phyloP scores from a whole-genome alignment of 2,329 filamentous ascomycete genomes.

The Sclerotinia glacialis region DNA sequence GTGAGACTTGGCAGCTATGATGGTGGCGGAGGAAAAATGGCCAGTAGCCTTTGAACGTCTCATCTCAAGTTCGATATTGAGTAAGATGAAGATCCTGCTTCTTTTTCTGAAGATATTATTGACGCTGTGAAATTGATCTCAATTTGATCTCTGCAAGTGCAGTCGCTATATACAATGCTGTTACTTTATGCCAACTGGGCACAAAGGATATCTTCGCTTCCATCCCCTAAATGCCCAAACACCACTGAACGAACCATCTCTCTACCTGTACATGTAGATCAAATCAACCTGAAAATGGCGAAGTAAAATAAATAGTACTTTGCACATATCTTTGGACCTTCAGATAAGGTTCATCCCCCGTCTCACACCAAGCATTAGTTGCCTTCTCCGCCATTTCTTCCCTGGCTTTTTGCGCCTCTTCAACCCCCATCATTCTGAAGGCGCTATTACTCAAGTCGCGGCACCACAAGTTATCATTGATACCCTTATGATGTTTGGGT shows the following conservation, averaged over 20 bases:
- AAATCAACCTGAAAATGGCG: not conserved
- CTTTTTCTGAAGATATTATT: not conserved
- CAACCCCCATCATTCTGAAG: not conserved
- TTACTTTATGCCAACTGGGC: not conserved
- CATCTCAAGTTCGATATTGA: not conserved
- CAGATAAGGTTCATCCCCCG: not conserved
- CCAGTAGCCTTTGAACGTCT: not conserved
- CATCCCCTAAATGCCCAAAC: not conserved
- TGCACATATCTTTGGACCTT: constrained; percentile 1
- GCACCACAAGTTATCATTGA: constrained; percentile 3
- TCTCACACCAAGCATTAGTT: not conserved
- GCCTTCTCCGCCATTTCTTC: constrained; percentile 5
- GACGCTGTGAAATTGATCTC: not conserved
- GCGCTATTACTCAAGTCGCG: no score
- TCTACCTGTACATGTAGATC: not conserved
- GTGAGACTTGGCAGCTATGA: not conserved
- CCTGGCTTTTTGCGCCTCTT: not conserved
- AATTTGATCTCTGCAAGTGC: not conserved
- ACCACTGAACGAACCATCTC: not conserved
- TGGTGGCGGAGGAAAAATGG: no score
- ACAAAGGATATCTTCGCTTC: not conserved
- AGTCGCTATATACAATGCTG: no score
- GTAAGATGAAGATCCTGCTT: not conserved
- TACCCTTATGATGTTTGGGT: constrained; percentile 5
- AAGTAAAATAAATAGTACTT: not conserved